A percentile compares a stretch with the other conserved stretches of the same genome.
phyloP scores from a whole-genome alignment of 2,329 filamentous ascomycete genomes.

The Aspergillus novofumigatus region DNA sequence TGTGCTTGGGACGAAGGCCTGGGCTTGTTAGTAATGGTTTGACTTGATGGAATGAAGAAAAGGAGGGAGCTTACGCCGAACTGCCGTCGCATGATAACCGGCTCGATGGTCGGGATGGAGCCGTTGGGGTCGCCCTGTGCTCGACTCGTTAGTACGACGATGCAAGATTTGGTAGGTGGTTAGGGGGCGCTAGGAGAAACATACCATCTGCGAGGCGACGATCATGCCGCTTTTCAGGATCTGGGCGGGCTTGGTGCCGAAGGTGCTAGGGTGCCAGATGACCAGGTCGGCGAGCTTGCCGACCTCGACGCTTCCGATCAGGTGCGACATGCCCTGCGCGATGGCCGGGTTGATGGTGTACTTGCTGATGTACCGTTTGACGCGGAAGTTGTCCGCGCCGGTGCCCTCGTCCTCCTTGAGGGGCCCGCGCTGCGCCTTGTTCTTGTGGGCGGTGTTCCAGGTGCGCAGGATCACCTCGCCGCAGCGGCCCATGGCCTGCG shows the following conservation, averaged over 20 bases:
- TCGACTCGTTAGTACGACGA: too few species aligned
- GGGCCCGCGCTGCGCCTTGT: constrained; percentile 76
- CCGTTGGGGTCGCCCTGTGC: constrained; percentile 70
- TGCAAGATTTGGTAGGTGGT: too few species aligned
- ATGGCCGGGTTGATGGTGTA: constrained; percentile 94
- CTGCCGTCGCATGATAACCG: constrained; percentile 79
- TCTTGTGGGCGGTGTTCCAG: constrained; percentile 98
- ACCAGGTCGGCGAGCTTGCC: constrained; percentile 89
- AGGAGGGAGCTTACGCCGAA: constrained; percentile 54
- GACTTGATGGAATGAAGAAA: background rate
- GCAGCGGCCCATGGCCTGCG: constrained; percentile 93
- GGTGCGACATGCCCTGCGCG: constrained; percentile 81
- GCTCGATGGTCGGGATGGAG: constrained; percentile 84
- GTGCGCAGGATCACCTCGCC: constrained; percentile 90
- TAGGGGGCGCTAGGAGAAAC: too few species aligned
- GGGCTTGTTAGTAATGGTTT: background rate
- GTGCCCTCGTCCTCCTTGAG: constrained; percentile 75
- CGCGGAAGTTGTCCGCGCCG: constrained; percentile 82
- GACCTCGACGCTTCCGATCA: constrained; percentile 81
- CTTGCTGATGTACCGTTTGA: constrained; percentile 90
- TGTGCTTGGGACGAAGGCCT: constrained; percentile 62
- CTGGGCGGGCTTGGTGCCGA: constrained; percentile 77
- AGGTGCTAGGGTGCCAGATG: constrained; percentile 78
- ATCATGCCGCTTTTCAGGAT: constrained; percentile 89
- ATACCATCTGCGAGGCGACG: constrained; percentile 77